These are phyloP conservation scores for Rhodomyrtus psidioides DNA, from an alignment of 441 rosid genomes.

Conservation along the genomic window DNA sequence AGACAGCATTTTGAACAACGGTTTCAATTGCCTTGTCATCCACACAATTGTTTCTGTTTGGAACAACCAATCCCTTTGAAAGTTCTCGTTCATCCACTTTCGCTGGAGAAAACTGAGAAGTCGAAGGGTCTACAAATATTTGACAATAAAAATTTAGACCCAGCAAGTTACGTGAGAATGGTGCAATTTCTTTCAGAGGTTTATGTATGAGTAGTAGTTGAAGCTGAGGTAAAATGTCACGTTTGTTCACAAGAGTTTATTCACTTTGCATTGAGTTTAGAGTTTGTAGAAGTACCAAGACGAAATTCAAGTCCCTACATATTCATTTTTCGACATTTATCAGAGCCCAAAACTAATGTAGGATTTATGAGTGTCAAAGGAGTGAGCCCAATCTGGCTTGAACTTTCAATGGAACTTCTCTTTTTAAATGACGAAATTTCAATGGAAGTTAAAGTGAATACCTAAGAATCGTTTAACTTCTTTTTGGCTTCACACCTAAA, in stretches of 20 bases:
- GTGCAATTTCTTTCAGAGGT: neutral
- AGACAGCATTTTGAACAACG: conserved; percentile 29
- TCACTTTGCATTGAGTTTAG: neutral
- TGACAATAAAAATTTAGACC: neutral
- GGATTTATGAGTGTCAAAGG: neutral
- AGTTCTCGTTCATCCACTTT: conserved; percentile 20
- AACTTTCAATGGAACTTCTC: neutral
- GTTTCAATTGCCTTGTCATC: conserved; percentile 44
- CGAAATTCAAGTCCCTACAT: neutral
- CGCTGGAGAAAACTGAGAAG: conserved; percentile 25
- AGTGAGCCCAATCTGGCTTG: neutral
- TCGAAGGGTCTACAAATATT: conserved; percentile 59
- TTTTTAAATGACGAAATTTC: neutral
- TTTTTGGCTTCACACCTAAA: neutral
- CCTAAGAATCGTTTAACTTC: neutral
- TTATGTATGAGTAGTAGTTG: neutral
- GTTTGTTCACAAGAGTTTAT: neutral
- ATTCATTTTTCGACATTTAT: neutral
- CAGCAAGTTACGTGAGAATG: neutral
- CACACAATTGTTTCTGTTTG: conserved; percentile 12
- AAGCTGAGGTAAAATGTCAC: neutral
- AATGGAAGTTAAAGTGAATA: neutral
- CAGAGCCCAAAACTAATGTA: neutral
- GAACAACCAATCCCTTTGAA: conserved; percentile 6
- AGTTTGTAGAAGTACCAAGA: neutral